Percentiles rank a stretch among this genome's conserved stretches.
phyloP scores from a whole-genome alignment of 2,329 filamentous ascomycete species.

The Dothiorella sarmentorum region DNA sequence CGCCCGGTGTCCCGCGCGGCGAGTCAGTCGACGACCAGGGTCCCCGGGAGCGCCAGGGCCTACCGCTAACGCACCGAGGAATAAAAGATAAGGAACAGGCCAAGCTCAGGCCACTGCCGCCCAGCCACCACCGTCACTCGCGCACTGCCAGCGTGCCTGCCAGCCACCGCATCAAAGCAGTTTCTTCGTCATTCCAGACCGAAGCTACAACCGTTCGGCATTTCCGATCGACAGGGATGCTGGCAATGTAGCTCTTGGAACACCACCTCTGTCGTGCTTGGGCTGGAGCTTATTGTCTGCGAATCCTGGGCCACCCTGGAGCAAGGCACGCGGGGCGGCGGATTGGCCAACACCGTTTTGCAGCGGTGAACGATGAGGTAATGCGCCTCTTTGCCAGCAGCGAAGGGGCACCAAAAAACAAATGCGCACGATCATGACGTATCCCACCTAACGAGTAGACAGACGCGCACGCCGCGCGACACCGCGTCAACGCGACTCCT shows the following conservation, averaged over 20 bases:
- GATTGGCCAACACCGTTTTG: background rate
- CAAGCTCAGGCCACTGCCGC: constrained; percentile 7
- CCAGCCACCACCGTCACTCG: constrained; percentile 8
- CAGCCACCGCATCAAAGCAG: constrained; percentile 14
- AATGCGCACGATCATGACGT: background rate
- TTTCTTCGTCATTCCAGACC: background rate
- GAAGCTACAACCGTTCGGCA: background rate
- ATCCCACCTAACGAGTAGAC: background rate
- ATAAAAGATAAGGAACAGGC: constrained; percentile 5
- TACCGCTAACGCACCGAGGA: background rate
- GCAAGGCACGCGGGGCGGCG: constrained; percentile 4
- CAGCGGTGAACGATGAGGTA: background rate
- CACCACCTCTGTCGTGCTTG: background rate
- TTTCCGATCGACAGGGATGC: background rate
- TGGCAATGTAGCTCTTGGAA: background rate
- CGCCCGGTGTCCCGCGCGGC: constrained; percentile 11
- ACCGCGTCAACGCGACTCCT: background rate
- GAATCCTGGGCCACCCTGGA: constrained; percentile 3
- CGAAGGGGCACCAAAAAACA: background rate
- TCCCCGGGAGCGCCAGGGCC: background rate
- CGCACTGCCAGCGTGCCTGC: background rate
- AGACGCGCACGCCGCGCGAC: background rate
- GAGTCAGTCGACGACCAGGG: background rate
- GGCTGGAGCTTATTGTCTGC: background rate
- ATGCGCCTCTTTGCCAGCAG: background rate